A percentile compares a stretch with the other conserved stretches of the same genome.
Conservation (phyloP, 306 rosid species). For the Cicer chorassanicum region DNA sequence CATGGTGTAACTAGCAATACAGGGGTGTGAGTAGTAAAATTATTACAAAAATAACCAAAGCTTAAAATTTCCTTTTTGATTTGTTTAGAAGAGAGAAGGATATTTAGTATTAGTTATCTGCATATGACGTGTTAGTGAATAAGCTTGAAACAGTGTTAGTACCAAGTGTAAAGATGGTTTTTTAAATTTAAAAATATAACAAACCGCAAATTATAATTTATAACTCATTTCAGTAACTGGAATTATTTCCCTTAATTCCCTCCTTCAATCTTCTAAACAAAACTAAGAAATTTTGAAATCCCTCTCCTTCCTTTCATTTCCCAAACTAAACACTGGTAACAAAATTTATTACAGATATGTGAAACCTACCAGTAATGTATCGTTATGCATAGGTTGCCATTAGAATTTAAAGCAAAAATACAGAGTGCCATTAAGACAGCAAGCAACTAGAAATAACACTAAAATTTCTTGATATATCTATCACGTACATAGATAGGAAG, state of each 20-base stretch:
- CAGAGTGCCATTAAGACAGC: constrained; percentile 5
- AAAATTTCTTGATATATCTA: not conserved
- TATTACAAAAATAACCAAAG: not conserved
- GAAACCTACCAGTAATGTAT: not conserved
- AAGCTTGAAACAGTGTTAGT: not conserved
- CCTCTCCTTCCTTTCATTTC: not conserved
- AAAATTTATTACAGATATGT: constrained; percentile 6
- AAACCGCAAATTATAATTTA: too few species aligned
- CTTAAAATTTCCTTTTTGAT: not conserved
- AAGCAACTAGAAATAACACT: constrained; percentile 17
- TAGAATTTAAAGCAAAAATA: constrained; percentile 3
- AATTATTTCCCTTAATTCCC: not conserved
- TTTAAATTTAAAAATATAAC: too few species aligned
- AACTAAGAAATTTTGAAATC: not conserved
- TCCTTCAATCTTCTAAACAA: not conserved
- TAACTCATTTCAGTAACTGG: too few species aligned
- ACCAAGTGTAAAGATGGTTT: not conserved
- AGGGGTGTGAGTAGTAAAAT: too few species aligned
- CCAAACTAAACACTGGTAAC: not conserved
- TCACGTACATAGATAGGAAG: constrained; percentile 6
- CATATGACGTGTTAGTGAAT: too few species aligned
- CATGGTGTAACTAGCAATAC: too few species aligned
- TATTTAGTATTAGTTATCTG: not conserved
- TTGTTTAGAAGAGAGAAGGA: not conserved
- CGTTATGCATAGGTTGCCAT: not conserved